Percentiles rank a stretch among this genome's conserved stretches.
These are phyloP conservation scores for Calonectria hawksworthii DNA, from an alignment of 2,329 filamentous ascomycete genomes.

Conservation along the genomic window DNA sequence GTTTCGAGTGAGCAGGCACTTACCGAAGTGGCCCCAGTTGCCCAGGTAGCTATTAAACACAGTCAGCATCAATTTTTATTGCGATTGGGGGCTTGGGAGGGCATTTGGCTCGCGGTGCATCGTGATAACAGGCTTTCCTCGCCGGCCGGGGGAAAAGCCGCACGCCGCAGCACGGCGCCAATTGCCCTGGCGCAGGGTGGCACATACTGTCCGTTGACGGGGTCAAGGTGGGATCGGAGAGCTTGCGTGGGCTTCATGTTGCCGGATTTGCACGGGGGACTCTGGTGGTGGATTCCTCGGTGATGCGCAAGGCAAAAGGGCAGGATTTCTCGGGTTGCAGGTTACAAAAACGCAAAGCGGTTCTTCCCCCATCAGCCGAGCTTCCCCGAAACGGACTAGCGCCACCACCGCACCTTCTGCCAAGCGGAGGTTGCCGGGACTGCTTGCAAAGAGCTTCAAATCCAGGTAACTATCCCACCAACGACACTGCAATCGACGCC, in stretches of 20 bases:
- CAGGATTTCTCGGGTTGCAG: slow-evolving; percentile 46
- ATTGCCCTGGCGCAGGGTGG: slow-evolving; percentile 33
- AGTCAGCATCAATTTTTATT: slow-evolving; percentile 42
- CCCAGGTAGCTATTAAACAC: slow-evolving; percentile 74
- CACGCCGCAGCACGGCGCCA: slow-evolving; percentile 39
- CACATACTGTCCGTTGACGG: slow-evolving; percentile 55
- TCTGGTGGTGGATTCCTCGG: slow-evolving; percentile 41
- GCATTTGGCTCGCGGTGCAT: slow-evolving; percentile 24
- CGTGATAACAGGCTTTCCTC: slow-evolving; percentile 22
- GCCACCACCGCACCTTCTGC: slow-evolving; percentile 33
- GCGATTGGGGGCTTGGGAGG: slow-evolving; percentile 29
- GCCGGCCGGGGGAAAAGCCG: slow-evolving; percentile 49
- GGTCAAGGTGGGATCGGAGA: slow-evolving; percentile 51
- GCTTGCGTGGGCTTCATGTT: slow-evolving; percentile 60
- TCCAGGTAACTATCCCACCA: slow-evolving; percentile 23
- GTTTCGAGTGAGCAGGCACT: slow-evolving; percentile 54
- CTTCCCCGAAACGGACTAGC: slow-evolving; percentile 54
- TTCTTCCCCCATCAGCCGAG: slow-evolving; percentile 48
- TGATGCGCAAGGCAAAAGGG: slow-evolving; percentile 46
- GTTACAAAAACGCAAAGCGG: slow-evolving; percentile 42
- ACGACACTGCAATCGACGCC: slow-evolving; percentile 36
- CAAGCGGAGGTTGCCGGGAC: slow-evolving; percentile 38
- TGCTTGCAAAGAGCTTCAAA: slow-evolving; percentile 44
- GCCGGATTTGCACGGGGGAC: slow-evolving; percentile 41
- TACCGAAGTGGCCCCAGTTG: slow-evolving; percentile 82